Evolutionary conservation across 1,284 basidiomycete species (phyloP).

Genomic region (Schizophyllum amplum): DNA sequence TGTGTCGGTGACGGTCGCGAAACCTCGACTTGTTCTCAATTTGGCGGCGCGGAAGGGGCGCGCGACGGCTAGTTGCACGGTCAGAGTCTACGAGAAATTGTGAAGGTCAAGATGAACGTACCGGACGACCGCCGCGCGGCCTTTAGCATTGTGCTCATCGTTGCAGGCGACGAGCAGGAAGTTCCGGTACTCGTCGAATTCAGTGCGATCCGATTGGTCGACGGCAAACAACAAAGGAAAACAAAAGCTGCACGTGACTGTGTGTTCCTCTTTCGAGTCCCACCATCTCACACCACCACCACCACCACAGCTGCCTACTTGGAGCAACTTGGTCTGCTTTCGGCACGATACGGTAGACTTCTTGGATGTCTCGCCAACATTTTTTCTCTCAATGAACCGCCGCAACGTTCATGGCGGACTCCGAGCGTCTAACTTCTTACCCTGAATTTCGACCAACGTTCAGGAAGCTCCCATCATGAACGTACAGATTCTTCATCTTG

Average conservation of each 20-base stretch:
- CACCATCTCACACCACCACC: no score
- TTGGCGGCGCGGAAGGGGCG: background rate
- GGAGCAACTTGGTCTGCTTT: no score
- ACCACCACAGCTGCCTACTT: no score
- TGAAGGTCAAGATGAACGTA: background rate
- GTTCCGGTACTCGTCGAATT: background rate
- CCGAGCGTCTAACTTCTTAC: no score
- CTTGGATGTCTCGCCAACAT: no score
- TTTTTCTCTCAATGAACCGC: no score
- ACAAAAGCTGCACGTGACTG: background rate
- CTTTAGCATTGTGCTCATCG: background rate
- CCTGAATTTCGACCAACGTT: no score
- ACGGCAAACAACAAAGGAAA: background rate
- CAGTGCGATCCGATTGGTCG: background rate
- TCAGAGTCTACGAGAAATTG: background rate
- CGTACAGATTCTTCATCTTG: no score
- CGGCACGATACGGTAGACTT: no score
- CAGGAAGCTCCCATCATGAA: no score
- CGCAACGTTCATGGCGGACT: no score
- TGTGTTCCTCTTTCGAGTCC: no score
- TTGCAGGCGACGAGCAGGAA: background rate
- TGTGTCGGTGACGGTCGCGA: conserved; percentile 77
- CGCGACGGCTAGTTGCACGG: background rate
- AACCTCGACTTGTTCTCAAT: conserved; percentile 15
- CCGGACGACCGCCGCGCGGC: background rate